A percentile compares a stretch with the other conserved stretches of the same genome.
These are phyloP conservation scores for Pestalotiopsis sp. DNA, from an alignment of 2,329 filamentous ascomycete genomes.

Conservation along the genomic window DNA sequence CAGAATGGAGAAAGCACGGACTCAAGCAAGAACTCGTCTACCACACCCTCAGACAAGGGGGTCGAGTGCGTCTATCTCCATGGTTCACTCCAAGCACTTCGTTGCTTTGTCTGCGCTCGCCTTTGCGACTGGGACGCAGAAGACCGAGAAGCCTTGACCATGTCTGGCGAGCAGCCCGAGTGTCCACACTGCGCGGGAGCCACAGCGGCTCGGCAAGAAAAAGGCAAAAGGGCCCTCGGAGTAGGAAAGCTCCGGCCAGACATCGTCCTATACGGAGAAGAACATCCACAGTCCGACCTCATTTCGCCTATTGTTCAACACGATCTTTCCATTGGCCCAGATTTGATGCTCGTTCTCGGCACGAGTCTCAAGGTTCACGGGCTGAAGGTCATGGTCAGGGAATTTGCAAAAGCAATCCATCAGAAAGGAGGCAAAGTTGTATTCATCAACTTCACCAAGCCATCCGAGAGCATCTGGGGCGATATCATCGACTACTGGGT, in stretches of 20 bases:
- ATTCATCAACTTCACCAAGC: conserved; percentile 75
- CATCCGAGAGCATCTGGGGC: conserved; percentile 72
- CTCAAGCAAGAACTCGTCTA: conserved; percentile 21
- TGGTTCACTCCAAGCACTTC: conserved; percentile 66
- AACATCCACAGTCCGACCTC: conserved; percentile 69
- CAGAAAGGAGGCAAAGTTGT: conserved; percentile 69
- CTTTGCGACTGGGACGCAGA: conserved; percentile 63
- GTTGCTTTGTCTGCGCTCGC: conserved; percentile 65
- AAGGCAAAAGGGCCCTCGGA: conserved; percentile 68
- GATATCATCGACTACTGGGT: conserved; percentile 77
- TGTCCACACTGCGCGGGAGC: conserved; percentile 69
- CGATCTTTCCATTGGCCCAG: conserved; percentile 66
- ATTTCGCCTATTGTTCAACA: conserved; percentile 71
- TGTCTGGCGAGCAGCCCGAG: conserved; percentile 67
- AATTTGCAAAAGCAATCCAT: conserved; percentile 74
- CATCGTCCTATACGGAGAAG: conserved; percentile 75
- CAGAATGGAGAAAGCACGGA: conserved; percentile 21
- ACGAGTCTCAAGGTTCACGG: conserved; percentile 74
- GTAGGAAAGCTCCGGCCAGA: conserved; percentile 72
- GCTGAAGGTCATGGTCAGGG: conserved; percentile 69
- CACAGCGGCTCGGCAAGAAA: conserved; percentile 63
- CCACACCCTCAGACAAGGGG: conserved; percentile 40
- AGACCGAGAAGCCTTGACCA: conserved; percentile 56
- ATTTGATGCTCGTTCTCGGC: conserved; percentile 71
- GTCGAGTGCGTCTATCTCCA: conserved; percentile 73